phyloP scores from a whole-genome alignment of 2,329 filamentous ascomycete species.

The Fusarium mangiferae region DNA sequence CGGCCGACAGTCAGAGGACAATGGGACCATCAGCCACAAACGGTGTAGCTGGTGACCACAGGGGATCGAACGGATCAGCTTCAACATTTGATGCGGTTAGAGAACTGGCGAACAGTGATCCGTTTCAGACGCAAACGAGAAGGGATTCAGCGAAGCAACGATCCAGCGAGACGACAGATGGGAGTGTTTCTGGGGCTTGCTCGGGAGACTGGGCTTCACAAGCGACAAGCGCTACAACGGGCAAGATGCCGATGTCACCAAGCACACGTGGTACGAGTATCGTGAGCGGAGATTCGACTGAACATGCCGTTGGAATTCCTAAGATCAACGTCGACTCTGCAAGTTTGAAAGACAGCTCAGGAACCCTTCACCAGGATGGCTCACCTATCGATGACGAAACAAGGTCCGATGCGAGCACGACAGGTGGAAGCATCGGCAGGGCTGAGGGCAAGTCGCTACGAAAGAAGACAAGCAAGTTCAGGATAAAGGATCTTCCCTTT shows the following conservation, averaged over 20 bases:
- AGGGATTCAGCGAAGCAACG: slow-evolving; percentile 61
- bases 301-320: slow-evolving; percentile 59
- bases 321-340: slow-evolving; percentile 53
- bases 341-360: slow-evolving; percentile 46
- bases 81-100: slow-evolving; percentile 59
- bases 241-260: slow-evolving; percentile 72
- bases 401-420: slow-evolving; percentile 45
- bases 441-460: slow-evolving; percentile 63
- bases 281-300: slow-evolving; percentile 68
- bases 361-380: slow-evolving; percentile 41
- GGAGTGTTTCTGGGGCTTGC: slow-evolving; percentile 63
- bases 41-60: slow-evolving; percentile 46
- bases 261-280: slow-evolving; percentile 75
- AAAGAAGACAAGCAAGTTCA: slow-evolving; percentile 72
- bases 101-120: slow-evolving; percentile 61
- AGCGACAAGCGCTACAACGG: slow-evolving; percentile 70
- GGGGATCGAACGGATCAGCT: slow-evolving; percentile 56
- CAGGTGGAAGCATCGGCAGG: slow-evolving; percentile 57
- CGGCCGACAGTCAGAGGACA: slow-evolving; percentile 44
- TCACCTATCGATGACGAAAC: slow-evolving; percentile 45
- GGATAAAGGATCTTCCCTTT: slow-evolving; percentile 69
- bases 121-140: slow-evolving; percentile 53
- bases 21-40: slow-evolving; percentile 42
- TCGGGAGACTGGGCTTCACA: slow-evolving; percentile 71
- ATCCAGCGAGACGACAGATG: slow-evolving; percentile 71